Base-by-base conservation (phyloP, 345 rosid species). In the Hypericum androsaemum region DNA sequence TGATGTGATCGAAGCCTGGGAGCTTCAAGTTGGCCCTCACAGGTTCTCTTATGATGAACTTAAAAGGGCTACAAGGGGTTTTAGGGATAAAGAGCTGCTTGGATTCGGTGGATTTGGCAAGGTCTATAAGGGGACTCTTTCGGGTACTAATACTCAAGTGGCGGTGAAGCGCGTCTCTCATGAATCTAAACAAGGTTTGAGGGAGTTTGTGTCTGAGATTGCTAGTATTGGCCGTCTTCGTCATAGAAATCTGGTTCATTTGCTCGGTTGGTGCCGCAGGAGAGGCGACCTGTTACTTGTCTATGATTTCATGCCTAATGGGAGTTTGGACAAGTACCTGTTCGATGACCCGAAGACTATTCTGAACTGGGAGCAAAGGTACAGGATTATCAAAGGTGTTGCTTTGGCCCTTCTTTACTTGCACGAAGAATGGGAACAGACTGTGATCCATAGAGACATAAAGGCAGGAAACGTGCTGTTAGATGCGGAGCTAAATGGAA, bases 371-470 rank as follows among this genome's bases (percentile, higher is more conserved):
- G 75, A 67, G 8, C 80, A 88, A 62, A 80, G 98, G 64, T 83
- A 80, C 57, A 78, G 72, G 64, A 78, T 92, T 14, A 73, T 83
- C 22, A 83, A 78, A 71, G 97, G 78, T 7, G 90, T 88, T 37
- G 95, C 95, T 50, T 92, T 84, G 0, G 94, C 82, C 4, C 88
- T 92, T 68, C 51, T 81, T 37, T 92, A 92, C 71, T 57, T 88
- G 53, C 95, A 88, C n/a, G 94, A 88, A 72, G 98, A 72, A 58
- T 88, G 90, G 94, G 98, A 92, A 45, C 88, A 92, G 49, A 63
- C 78, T 4, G 97, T 92, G 47, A 83, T 92, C 59, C 98, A 92
- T 59, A 79, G 98, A 38, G 98, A 92, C 53, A 71, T 85, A 17
- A 92, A 92, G 60, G 88, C 98, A 6, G 89, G 83, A 8, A 92